These are phyloP conservation scores for Ganoderma leucocontextum DNA, from an alignment of 1,284 basidiomycete species.

Conservation along the genomic window DNA sequence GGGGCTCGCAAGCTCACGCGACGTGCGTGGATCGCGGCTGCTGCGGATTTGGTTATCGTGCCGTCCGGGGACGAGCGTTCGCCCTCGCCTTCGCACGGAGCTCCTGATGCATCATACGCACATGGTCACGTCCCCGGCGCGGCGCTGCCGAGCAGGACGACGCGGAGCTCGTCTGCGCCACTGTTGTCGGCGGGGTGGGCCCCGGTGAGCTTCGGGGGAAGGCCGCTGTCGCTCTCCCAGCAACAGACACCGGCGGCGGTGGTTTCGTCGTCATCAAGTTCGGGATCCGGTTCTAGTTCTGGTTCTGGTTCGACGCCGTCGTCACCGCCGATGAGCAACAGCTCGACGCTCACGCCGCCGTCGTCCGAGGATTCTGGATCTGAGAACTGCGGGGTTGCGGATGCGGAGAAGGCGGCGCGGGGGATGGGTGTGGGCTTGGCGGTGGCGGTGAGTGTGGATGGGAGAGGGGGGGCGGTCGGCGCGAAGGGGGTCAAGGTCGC, in stretches of 20 bases:
- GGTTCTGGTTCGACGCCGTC: slow-evolving; percentile 3
- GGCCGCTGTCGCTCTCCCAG: slow-evolving; percentile 12
- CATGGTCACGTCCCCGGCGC: not conserved
- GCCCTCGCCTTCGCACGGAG: not conserved
- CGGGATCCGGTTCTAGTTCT: not conserved
- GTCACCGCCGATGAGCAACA: slow-evolving; percentile 2
- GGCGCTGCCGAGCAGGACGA: slow-evolving; percentile 10
- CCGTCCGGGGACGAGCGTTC: slow-evolving; percentile 21
- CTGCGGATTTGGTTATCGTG: slow-evolving; percentile 36
- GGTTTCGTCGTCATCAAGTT: not conserved
- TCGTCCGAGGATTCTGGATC: slow-evolving; percentile 17
- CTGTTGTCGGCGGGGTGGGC: slow-evolving; percentile 9
- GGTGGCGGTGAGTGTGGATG: not conserved
- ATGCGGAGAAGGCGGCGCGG: not conserved
- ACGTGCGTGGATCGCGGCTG: slow-evolving; percentile 34
- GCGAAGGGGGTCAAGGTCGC: slow-evolving; percentile 14
- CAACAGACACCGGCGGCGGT: slow-evolving; percentile 6
- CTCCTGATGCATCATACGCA: not conserved
- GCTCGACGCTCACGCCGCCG: slow-evolving; percentile 37
- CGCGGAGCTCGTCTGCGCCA: slow-evolving; percentile 20
- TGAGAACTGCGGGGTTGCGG: not conserved
- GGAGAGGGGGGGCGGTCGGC: not conserved
- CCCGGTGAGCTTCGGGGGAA: not conserved
- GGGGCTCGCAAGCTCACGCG: slow-evolving; percentile 11
- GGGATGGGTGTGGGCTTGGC: not conserved